Evolutionary conservation across 2,329 filamentous ascomycete species (phyloP), one percentile per base, ranked within the genome.

Genomic region (Penicillium psychrosexuale): DNA sequence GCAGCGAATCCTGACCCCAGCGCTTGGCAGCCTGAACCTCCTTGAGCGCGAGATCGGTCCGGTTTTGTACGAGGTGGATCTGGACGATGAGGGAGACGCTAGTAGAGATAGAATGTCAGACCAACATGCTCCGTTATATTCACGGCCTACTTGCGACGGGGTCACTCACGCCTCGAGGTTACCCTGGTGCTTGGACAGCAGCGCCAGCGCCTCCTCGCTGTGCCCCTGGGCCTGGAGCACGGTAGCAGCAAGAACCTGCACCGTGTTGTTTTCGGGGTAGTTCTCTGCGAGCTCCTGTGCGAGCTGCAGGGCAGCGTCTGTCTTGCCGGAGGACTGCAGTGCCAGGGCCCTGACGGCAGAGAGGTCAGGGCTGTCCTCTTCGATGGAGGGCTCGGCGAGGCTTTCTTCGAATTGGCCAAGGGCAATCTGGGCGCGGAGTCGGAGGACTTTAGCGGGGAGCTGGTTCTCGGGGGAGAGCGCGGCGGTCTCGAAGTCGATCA

Each of bases 1-100:
- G 80, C 37, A 97, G 78, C 64, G 88, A 96, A 72, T 97, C 94
- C 75, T 99, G 93, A 8, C 93, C 94, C 90, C 93, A 97, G 75
- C 90, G 84, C 72, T 92, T 85, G 34, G 94, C 94, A 34, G 88
- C 85, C 48, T 86, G 80, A 36, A 96, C 91, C 77, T 97, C 93
- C 75, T 96, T 96, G 12, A 91, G 67, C 1, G 94, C 94, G 46
- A 97, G 84, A 72, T 97, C 93, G 66, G 88, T 88, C 64, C 93
- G 85, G 79, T 97, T 97, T 71, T 96, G 91, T 65, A 90, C 83
- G 9, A 97, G 85, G 69, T 97, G 88, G 64, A 97, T 95, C 73
- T 99, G 93, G 30, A 92, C 86, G 61, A 94, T 92, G 58, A 97
- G 78, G 42, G 92, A 88, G 49, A 97, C 90, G 51, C 90, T 76